Percentiles rank a stretch among this genome's conserved stretches.
These are phyloP conservation scores for Sophora flavescens DNA, from an alignment of 306 rosid species.

Conservation along the genomic window DNA sequence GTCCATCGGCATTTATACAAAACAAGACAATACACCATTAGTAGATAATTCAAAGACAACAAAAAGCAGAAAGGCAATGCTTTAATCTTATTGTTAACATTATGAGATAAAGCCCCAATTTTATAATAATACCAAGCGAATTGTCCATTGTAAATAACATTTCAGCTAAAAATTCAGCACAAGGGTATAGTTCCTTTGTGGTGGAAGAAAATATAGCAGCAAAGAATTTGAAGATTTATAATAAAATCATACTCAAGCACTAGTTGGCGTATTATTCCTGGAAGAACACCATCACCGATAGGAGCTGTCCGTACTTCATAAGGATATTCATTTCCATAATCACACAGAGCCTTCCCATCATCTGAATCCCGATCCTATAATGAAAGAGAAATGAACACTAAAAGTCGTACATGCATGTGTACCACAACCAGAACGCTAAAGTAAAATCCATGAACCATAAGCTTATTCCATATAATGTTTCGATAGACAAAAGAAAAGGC, in stretches of 20 bases:
- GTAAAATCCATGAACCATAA: conserved; percentile 22
- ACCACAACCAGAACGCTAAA: conserved; percentile 18
- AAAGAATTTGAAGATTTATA: not conserved
- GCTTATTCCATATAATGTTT: conserved; percentile 23
- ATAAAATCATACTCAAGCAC: conserved; percentile 73
- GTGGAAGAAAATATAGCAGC: conserved; percentile 16
- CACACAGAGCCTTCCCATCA: conserved; percentile 34
- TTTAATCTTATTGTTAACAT: conserved; percentile 11
- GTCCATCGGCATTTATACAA: conserved; percentile 23
- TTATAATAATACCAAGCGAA: conserved; percentile 20
- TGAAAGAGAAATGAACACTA: conserved; percentile 33
- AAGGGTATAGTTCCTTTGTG: conserved; percentile 10
- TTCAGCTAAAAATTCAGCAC: not conserved
- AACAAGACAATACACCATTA: not conserved
- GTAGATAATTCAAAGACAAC: conserved; percentile 37
- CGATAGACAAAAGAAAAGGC: not conserved
- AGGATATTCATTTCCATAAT: conserved; percentile 47
- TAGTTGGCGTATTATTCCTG: conserved; percentile 83
- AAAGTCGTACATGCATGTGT: conserved; percentile 29
- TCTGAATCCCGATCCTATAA: conserved; percentile 58
- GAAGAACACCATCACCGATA: conserved; percentile 74
- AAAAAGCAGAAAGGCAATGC: conserved; percentile 26
- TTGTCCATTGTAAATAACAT: conserved; percentile 19
- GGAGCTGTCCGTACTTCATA: conserved; percentile 95
- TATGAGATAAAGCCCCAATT: conserved; percentile 29